phyloP scores from a whole-genome alignment of 495 filamentous ascomycete genomes.

The Tuber melanosporum region DNA sequence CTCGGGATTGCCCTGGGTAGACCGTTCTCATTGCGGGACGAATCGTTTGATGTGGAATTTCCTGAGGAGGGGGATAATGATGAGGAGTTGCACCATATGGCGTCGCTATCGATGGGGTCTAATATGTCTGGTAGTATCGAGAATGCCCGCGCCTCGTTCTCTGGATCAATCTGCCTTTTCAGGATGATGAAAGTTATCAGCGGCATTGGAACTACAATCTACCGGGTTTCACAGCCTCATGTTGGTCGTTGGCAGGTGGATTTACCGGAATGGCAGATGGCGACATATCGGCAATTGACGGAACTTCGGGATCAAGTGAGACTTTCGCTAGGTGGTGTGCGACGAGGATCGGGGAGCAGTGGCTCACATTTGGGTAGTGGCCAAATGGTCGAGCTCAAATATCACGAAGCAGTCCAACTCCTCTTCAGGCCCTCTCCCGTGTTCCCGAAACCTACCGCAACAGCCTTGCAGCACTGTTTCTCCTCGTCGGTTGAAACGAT shows the following conservation, averaged over 20 bases:
- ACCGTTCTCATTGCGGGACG: conserved; percentile 38
- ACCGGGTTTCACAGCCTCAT: conserved; percentile 24
- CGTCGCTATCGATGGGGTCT: conserved; percentile 13
- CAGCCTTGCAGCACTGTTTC: conserved; percentile 29
- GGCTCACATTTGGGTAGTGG: conserved; percentile 20
- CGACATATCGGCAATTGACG: conserved; percentile 25
- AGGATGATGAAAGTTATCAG: conserved; percentile 36
- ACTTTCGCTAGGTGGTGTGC: conserved; percentile 18
- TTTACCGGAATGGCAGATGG: conserved; percentile 34
- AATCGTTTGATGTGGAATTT: conserved; percentile 38
- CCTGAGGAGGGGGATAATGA: conserved; percentile 37
- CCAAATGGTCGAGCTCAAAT: conserved; percentile 38
- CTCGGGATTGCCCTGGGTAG: conserved; percentile 48
- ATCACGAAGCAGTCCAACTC: conserved; percentile 38
- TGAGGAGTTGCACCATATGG: conserved; percentile 27
- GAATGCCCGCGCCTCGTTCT: conserved; percentile 24
- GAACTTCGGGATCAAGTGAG: conserved; percentile 32
- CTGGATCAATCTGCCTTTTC: conserved; percentile 35
- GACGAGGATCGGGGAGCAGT: conserved; percentile 20
- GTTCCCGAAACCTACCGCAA: conserved; percentile 21
- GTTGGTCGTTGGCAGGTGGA: conserved; percentile 23
- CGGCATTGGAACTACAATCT: conserved; percentile 37
- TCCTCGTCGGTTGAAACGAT: conserved; percentile 33
- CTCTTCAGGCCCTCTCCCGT: conserved; percentile 35
- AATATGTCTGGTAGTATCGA: conserved; percentile 5